phyloP scores from a whole-genome alignment of 169 alveolate genomes.

The Cardiosporidium cionae region DNA sequence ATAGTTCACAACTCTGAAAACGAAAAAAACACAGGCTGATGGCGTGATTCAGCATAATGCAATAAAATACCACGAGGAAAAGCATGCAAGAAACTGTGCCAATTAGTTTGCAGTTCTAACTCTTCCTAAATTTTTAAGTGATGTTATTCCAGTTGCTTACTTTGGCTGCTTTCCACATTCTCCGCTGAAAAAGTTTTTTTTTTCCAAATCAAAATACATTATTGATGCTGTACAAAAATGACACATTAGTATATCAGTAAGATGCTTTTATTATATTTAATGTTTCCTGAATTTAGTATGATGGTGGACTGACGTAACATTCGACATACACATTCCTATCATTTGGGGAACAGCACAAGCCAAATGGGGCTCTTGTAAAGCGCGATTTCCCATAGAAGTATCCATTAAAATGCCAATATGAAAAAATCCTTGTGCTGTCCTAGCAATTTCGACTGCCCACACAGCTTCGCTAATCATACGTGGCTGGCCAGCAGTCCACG shows the following conservation, averaged over 20 bases:
- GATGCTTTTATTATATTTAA: not conserved
- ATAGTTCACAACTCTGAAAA: not conserved
- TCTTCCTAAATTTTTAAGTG: not conserved
- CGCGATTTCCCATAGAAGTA: not conserved
- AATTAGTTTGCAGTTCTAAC: not conserved
- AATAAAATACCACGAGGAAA: not conserved
- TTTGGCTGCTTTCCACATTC: not conserved
- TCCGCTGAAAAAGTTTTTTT: not conserved
- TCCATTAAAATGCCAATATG: constrained; percentile 8
- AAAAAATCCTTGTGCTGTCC: not conserved
- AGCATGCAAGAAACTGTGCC: not conserved
- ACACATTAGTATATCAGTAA: not conserved
- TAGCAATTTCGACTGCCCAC: not conserved
- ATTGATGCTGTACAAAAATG: not conserved
- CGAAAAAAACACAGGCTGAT: not conserved
- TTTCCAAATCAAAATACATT: not conserved
- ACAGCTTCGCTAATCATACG: constrained; percentile 12
- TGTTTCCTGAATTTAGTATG: not conserved
- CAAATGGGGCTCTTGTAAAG: not conserved
- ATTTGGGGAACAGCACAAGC: not conserved
- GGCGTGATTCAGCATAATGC: not conserved
- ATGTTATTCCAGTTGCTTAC: not conserved
- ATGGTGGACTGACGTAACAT: not conserved
- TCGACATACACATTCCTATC: not conserved
- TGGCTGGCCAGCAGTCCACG: constrained; percentile 3